phyloP scores from a whole-genome alignment of 768 basidiomycete species.

The Podaxis mareebaensis region DNA sequence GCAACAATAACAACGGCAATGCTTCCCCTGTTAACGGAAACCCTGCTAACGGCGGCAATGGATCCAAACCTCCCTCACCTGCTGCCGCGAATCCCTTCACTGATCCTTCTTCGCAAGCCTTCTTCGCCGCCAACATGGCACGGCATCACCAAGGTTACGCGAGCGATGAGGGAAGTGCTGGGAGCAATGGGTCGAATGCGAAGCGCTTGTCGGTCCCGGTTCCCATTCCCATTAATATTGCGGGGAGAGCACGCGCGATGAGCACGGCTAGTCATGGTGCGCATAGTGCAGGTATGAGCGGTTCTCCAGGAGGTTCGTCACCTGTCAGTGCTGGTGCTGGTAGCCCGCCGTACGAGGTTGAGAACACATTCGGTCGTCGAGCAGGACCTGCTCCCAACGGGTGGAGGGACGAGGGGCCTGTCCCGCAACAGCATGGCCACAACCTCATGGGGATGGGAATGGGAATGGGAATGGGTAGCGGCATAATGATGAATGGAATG shows the following conservation, averaged over 20 bases:
- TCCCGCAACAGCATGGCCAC: constrained; percentile 3
- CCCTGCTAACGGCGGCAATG: constrained; percentile 11
- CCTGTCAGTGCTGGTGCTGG: constrained; percentile 16
- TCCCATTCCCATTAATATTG: constrained; percentile 4
- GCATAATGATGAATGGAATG: constrained; percentile 17
- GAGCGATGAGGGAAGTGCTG: constrained; percentile 12
- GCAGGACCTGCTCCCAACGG: constrained; percentile 4
- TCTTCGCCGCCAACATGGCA: constrained; percentile 11
- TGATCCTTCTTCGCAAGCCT: constrained; percentile 16
- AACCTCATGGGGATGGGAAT: constrained; percentile 16
- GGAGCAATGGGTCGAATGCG: constrained; percentile 13
- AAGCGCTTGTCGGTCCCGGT: constrained; percentile 12
- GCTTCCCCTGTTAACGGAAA: constrained; percentile 12
- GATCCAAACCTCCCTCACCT: constrained; percentile 17
- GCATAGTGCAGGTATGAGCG: constrained; percentile 6
- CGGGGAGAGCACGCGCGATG: constrained; percentile 9
- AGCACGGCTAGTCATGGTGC: constrained; percentile 15
- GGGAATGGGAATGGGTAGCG: constrained; percentile 6
- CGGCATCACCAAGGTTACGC: constrained; percentile 17
- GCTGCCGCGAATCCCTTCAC: constrained; percentile 11
- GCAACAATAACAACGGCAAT: constrained; percentile 17
- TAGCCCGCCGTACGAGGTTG: constrained; percentile 19
- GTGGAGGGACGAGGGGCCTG: constrained; percentile 10
- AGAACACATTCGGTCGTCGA: background rate
- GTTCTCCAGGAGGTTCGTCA: constrained; percentile 12